A percentile compares a stretch with the other conserved stretches of the same genome.
Evolutionary conservation across 1,284 basidiomycete genomes (phyloP).

Genomic region (Testicularia cyperi): DNA sequence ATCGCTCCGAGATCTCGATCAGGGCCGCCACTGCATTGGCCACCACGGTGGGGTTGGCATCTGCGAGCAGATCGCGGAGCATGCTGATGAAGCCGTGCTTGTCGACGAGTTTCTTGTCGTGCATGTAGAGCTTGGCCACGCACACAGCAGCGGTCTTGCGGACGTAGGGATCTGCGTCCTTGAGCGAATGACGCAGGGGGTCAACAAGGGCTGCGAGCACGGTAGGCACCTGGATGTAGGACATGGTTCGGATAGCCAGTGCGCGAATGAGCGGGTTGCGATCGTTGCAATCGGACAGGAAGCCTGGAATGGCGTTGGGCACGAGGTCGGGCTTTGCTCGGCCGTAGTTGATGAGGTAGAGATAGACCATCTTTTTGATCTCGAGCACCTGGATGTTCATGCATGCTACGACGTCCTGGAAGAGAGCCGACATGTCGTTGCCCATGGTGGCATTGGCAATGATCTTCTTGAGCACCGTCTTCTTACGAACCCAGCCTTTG

Average conservation of each 20-base stretch:
- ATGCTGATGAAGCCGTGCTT: slow-evolving; percentile 79
- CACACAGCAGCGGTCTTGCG: slow-evolving; percentile 90
- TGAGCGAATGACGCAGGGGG: slow-evolving; percentile 80
- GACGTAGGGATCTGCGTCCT: slow-evolving; percentile 90
- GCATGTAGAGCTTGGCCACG: slow-evolving; percentile 84
- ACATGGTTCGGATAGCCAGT: slow-evolving; percentile 91
- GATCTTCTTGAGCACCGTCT: slow-evolving; percentile 57
- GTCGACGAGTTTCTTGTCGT: slow-evolving; percentile 81
- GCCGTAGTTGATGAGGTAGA: slow-evolving; percentile 86
- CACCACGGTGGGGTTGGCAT: slow-evolving; percentile 89
- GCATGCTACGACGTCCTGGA: slow-evolving; percentile 79
- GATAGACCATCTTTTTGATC: slow-evolving; percentile 84
- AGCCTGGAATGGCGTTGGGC: slow-evolving; percentile 80
- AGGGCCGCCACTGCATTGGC: slow-evolving; percentile 92
- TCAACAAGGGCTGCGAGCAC: slow-evolving; percentile 74
- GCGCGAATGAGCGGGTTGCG: slow-evolving; percentile 88
- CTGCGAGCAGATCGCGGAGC: slow-evolving; percentile 83
- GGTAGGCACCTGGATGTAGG: slow-evolving; percentile 72
- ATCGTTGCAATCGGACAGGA: slow-evolving; percentile 89
- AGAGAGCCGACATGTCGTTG: slow-evolving; percentile 83
- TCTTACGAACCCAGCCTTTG: slow-evolving; percentile 55
- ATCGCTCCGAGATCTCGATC: slow-evolving; percentile 84
- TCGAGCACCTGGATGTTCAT: slow-evolving; percentile 85
- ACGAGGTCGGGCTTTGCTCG: slow-evolving; percentile 83
- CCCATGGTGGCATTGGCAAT: slow-evolving; percentile 61